These are phyloP conservation scores for Trichocomaceae sp. DNA, from an alignment of 2,329 filamentous ascomycete genomes.

Conservation along the genomic window DNA sequence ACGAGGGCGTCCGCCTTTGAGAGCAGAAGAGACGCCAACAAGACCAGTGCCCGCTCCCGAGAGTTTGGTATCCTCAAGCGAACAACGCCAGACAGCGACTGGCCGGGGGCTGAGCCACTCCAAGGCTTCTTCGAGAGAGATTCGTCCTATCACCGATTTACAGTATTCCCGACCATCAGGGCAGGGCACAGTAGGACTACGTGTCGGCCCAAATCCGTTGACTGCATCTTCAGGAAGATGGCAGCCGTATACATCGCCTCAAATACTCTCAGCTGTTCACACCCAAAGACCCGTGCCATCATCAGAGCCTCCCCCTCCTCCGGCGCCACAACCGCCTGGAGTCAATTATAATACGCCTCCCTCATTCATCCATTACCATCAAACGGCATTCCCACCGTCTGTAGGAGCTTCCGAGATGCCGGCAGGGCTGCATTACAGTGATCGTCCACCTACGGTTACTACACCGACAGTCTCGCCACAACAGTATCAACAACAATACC, in stretches of 20 bases:
- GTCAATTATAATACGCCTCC: constrained; percentile 9
- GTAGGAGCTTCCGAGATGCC: constrained; percentile 23
- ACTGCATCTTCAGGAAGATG: constrained; percentile 26
- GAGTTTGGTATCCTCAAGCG: constrained; percentile 20
- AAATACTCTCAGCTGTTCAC: constrained; percentile 21
- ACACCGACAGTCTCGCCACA: constrained; percentile 28
- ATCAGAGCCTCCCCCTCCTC: constrained; percentile 24
- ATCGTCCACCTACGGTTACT: constrained; percentile 18
- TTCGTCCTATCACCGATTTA: constrained; percentile 33
- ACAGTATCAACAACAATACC: constrained; percentile 26
- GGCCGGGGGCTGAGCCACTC: constrained; percentile 26
- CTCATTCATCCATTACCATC: constrained; percentile 8
- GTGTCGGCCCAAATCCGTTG: constrained; percentile 19
- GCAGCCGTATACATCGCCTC: constrained; percentile 26
- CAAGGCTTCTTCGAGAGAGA: constrained; percentile 32
- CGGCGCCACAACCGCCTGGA: background rate
- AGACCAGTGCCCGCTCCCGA: constrained; percentile 27
- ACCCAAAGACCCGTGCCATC: constrained; percentile 29
- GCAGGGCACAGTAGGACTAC: constrained; percentile 15
- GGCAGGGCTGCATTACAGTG: constrained; percentile 23
- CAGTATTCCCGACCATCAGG: constrained; percentile 20
- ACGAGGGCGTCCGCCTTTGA: constrained; percentile 38
- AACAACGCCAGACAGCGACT: constrained; percentile 19
- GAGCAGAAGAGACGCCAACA: constrained; percentile 36
- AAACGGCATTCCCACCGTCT: constrained; percentile 20